Evolutionary conservation across 495 filamentous ascomycete species (phyloP).

Genomic region (Neurospora sp.): DNA sequence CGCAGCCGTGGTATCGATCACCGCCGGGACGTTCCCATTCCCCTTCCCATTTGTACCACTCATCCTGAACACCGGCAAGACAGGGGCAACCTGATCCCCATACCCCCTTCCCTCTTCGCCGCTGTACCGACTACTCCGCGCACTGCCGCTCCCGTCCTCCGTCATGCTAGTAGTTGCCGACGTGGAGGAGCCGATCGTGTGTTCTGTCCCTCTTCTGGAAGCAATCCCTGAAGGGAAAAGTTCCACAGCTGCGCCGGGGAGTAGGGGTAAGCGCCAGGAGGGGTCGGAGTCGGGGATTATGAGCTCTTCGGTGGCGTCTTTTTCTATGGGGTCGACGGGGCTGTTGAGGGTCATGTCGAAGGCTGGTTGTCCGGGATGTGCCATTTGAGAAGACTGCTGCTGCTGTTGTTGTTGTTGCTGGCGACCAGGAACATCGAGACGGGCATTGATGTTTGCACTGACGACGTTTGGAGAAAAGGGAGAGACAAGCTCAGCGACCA

Average conservation of each 20-base stretch:
- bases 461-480: conserved; percentile 12
- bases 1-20: neutral
- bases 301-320: neutral
- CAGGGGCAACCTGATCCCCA: neutral
- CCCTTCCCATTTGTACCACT: neutral
- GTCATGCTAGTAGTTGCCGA: neutral
- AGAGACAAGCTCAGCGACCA: conserved; percentile 16
- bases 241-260: neutral
- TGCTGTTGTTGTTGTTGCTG: neutral
- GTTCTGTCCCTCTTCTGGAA: neutral
- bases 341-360: neutral
- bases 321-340: neutral
- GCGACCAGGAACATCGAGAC: neutral
- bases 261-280: neutral
- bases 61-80: neutral
- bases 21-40: neutral
- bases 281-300: neutral
- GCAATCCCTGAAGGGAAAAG: neutral
- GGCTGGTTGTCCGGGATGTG: neutral
- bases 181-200: neutral
- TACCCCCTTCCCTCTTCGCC: neutral
- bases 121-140: neutral
- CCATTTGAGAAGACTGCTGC: neutral
- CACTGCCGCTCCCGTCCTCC: neutral
- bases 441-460: neutral